These are phyloP conservation scores for Apiotrichum veenhuisii DNA, from an alignment of 1,284 basidiomycete genomes.

Conservation along the genomic window DNA sequence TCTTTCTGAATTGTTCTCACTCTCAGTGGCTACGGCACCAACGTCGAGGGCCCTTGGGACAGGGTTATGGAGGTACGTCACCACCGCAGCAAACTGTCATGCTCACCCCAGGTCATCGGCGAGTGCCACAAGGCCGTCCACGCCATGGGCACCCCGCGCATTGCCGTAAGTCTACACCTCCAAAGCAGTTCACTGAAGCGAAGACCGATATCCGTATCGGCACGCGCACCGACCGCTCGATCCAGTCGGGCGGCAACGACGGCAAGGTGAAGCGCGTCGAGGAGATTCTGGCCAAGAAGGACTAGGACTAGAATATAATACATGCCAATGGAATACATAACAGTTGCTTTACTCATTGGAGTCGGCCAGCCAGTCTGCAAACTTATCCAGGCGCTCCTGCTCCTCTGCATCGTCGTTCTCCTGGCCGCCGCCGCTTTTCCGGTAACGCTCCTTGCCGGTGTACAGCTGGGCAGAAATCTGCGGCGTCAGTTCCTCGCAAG, in stretches of 20 bases:
- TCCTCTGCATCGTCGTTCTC: constrained; percentile 63
- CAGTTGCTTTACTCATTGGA: constrained; percentile 29
- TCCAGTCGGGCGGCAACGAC: constrained; percentile 67
- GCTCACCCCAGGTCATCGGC: constrained; percentile 46
- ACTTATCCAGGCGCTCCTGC: constrained; percentile 77
- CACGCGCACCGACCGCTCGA: constrained; percentile 70
- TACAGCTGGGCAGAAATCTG: constrained; percentile 76
- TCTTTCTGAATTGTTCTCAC: not conserved
- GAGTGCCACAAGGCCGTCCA: constrained; percentile 87
- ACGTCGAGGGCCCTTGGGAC: constrained; percentile 81
- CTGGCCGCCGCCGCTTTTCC: constrained; percentile 60
- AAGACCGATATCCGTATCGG: constrained; percentile 88
- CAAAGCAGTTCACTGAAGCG: not conserved
- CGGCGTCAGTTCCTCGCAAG: not conserved
- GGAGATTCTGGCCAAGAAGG: constrained; percentile 56
- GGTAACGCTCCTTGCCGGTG: constrained; percentile 75
- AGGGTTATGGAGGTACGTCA: constrained; percentile 55
- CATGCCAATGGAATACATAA: constrained; percentile 1
- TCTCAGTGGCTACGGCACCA: constrained; percentile 85
- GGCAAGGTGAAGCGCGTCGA: constrained; percentile 73
- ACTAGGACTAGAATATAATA: not conserved
- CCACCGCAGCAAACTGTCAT: not conserved
- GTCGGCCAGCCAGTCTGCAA: constrained; percentile 72
- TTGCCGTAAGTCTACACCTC: constrained; percentile 31
- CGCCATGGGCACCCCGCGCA: constrained; percentile 50